Percentiles rank a stretch among this genome's conserved stretches.
phyloP scores from a whole-genome alignment of 2,329 filamentous ascomycete species.

The Pseudomassariella vexata region DNA sequence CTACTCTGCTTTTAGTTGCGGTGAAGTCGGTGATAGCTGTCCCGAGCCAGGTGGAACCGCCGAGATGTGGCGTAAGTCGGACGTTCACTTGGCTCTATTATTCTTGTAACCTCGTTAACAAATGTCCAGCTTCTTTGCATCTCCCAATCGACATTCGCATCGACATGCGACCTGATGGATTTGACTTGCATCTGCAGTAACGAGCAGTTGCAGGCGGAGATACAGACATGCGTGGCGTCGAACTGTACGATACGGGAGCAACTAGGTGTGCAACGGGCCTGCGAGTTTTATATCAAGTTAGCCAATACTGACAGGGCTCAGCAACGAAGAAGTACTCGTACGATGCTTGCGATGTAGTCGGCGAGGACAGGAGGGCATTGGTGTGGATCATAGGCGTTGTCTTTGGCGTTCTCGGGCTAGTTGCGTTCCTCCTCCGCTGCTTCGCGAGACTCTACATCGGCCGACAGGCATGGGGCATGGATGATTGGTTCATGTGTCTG shows the following conservation, averaged over 20 bases:
- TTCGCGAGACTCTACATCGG: constrained; percentile 19
- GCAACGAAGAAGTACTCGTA: constrained; percentile 16
- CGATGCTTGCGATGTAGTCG: constrained; percentile 15
- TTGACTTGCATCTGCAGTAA: constrained; percentile 18
- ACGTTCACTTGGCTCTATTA: not conserved
- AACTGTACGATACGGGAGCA: constrained; percentile 20
- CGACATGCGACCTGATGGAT: constrained; percentile 9
- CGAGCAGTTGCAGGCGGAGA: constrained; percentile 12
- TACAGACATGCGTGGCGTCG: constrained; percentile 17
- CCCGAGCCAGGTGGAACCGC: not conserved
- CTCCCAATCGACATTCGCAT: not conserved
- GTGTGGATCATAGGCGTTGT: constrained; percentile 19
- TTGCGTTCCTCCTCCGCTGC: constrained; percentile 23
- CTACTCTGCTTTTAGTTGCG: not conserved
- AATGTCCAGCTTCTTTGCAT: not conserved
- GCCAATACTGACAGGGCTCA: constrained; percentile 8
- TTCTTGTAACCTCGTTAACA: not conserved
- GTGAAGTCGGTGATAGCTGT: constrained; percentile 1
- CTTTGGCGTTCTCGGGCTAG: constrained; percentile 21
- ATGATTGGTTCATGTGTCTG: constrained; percentile 22
- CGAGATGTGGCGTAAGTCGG: constrained; percentile 5
- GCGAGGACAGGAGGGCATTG: constrained; percentile 19
- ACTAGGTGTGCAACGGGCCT: constrained; percentile 11
- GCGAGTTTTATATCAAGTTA: constrained; percentile 1
- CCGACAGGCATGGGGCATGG: constrained; percentile 21